phyloP scores from a whole-genome alignment of 75 land plant species.

The Isoetes taiwanensis region DNA sequence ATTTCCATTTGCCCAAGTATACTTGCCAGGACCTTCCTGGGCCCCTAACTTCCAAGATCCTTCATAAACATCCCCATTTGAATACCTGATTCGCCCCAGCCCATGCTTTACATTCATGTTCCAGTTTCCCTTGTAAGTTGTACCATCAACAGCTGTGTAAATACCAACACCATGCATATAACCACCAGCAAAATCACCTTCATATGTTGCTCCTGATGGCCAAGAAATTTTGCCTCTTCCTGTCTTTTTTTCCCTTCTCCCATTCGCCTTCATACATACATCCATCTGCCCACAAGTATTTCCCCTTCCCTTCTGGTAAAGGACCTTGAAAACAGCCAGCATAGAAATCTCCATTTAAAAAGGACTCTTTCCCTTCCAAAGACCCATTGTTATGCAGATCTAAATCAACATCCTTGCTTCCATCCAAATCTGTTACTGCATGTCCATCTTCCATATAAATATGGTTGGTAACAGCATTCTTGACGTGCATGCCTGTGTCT shows the following conservation, averaged over 20 bases:
- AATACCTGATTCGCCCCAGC: slow-evolving; percentile 39
- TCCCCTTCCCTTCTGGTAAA: slow-evolving; percentile 77
- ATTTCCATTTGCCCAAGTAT: slow-evolving; percentile 42
- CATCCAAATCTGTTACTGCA: no score
- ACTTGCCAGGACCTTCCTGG: slow-evolving; percentile 51
- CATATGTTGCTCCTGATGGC: slow-evolving; percentile 78
- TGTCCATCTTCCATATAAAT: no score
- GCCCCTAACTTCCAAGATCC: slow-evolving; percentile 60
- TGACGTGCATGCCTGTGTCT: no score
- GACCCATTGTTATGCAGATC: no score
- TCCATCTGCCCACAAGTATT: slow-evolving; percentile 86
- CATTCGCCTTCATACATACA: slow-evolving; percentile 89
- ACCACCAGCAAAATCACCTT: slow-evolving; percentile 83
- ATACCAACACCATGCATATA: slow-evolving; percentile 85
- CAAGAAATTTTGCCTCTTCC: slow-evolving; percentile 71
- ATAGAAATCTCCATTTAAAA: slow-evolving; percentile 70
- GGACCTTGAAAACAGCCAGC: slow-evolving; percentile 50
- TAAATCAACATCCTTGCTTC: no score
- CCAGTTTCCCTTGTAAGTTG: slow-evolving; percentile 44
- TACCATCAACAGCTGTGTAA: slow-evolving; percentile 25
- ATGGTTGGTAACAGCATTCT: no score
- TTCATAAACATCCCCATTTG: slow-evolving; percentile 45
- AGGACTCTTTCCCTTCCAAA: slow-evolving; percentile 39
- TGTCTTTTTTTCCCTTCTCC: slow-evolving; percentile 72
- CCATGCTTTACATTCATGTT: slow-evolving; percentile 56